Conservation (phyloP, 1,284 basidiomycete species). For the Nidula niveotomentosa region DNA sequence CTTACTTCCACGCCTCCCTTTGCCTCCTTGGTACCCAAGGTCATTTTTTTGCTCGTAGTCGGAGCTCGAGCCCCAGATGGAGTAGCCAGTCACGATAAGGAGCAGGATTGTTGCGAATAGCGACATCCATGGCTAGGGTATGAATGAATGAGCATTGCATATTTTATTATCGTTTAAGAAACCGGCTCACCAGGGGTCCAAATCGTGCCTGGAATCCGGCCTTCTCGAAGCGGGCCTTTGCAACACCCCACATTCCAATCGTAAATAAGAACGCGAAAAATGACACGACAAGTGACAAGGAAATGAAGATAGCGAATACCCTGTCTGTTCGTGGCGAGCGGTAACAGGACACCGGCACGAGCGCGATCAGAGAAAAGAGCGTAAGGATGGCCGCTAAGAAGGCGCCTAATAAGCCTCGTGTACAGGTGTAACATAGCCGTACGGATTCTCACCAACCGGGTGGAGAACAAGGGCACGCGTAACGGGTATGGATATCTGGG, state of each 20-base stretch:
- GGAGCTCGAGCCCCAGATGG: background rate
- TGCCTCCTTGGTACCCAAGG: too few relatives aligned
- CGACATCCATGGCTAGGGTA: constrained; percentile 19
- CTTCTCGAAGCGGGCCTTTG: constrained; percentile 24
- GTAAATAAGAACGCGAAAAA: constrained; percentile 28
- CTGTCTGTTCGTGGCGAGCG: constrained; percentile 20
- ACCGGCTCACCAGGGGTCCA: constrained; percentile 29
- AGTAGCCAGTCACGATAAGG: constrained; percentile 9
- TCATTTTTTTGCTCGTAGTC: background rate
- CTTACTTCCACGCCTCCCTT: too few relatives aligned
- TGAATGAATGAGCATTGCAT: background rate
- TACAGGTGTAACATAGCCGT: background rate
- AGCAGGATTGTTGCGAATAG: constrained; percentile 25
- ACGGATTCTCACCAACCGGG: constrained; percentile 24
- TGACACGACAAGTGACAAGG: constrained; percentile 21
- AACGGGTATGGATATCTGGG: constrained; percentile 25
- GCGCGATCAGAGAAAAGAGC: constrained; percentile 23
- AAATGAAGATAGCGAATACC: constrained; percentile 21
- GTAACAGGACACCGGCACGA: constrained; percentile 20
- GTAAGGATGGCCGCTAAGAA: background rate
- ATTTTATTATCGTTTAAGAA: background rate
- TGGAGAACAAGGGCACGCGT: constrained; percentile 30
- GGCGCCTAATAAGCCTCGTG: background rate
- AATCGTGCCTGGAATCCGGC: constrained; percentile 25
- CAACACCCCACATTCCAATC: constrained; percentile 27